Evolutionary conservation across 116 monocot species (phyloP), one percentile per base, ranked within the genome.

Genomic region (Posidonia oceanica): DNA sequence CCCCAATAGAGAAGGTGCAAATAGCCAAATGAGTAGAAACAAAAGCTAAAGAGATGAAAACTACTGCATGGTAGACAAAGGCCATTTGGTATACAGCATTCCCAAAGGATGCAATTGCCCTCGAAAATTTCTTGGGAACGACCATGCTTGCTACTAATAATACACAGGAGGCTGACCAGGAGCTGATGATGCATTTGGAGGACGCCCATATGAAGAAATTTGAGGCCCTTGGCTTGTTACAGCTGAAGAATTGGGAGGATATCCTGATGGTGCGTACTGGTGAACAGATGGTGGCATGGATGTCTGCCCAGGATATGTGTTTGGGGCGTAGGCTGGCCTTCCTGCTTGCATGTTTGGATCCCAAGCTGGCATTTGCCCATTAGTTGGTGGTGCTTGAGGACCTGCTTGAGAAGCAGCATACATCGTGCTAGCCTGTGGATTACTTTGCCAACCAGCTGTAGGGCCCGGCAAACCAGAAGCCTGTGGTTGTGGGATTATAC

Each of bases 321-420:
- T 70, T 21, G 75, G 52, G 21, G 71, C 68, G 73, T 69, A 91
- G 7, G 74, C 15, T 6, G 73, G 71, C 15, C 53, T 53, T 4
- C 61, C 75, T 5, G 65, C 76, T 72, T 70, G 72, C 66, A 64
- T 61, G 67, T 70, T 79, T 36, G 79, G 81, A 69, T 96, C 84
- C 96, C 96, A 96, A 72, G 75, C 55, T 2, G 76, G 69, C 79
- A 77, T 75, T 62, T 78, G 82, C 17, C 76, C 75, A 53, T 53
- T 48, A 15, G 48, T 15, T 13, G 14, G 36, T 48, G 64, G 73
- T 20, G 52, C 63, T 39, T 62, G 51, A 29, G 44, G 41, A 39
- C 69, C 75, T 39, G 23, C 64, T 40, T 54, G 64, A 39, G 61
- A 64, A 0, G 71, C 71, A 4, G 18, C 20, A 23, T 64, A 42